Base-by-base conservation (phyloP, 2,329 filamentous ascomycete genomes). In the Fusarium sp. region DNA sequence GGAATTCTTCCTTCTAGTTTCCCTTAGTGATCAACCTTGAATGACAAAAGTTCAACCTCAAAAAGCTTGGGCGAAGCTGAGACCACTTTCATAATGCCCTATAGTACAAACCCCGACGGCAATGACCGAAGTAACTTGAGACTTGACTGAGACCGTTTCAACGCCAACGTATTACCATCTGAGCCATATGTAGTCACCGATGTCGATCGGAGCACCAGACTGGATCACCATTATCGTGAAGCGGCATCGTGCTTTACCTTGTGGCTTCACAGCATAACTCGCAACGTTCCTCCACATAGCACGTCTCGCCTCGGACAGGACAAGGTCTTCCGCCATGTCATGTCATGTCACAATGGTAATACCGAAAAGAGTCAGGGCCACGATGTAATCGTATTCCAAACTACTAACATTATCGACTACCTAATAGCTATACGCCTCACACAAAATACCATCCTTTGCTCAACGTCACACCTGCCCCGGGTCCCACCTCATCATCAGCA, bases 301-400 rank as follows among this genome's bases (percentile, higher is more conserved):
- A 65, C 39, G 49, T 37, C 37, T 45, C 31, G 7, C 23, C 31
- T n/a, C 16, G 11, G 46, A 31, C 21, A 51, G 31, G n/a, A 51
- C 18, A 31, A 19, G 44, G n/a, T 54, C 45, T 48, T 51, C 45
- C 18, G 61, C 57, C 49, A 54, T 63, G 64, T 57, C 53, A 65
- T 63, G 54, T 67, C 37, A 44, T 51, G 26, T 21, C 52, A 37
- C 37, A 21, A 55, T 28, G 26, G 26, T 9, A 59, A 57, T 34
- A 13, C 28, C 19, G 21, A 50, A 66, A 59, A 60, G 45, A 34
- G 50, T 52, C 49, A 46, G 25, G 46, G 51, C 48, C 54, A 43
- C 69, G 45, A 52, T 61, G 48, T 48, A 41, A 43, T 53, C 53
- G 58, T 49, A 59, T 71, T 71, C 62, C 57, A 62, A 59, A 51